phyloP scores from a whole-genome alignment of 495 filamentous ascomycete species.

The Lasiosphaeris hirsuta region DNA sequence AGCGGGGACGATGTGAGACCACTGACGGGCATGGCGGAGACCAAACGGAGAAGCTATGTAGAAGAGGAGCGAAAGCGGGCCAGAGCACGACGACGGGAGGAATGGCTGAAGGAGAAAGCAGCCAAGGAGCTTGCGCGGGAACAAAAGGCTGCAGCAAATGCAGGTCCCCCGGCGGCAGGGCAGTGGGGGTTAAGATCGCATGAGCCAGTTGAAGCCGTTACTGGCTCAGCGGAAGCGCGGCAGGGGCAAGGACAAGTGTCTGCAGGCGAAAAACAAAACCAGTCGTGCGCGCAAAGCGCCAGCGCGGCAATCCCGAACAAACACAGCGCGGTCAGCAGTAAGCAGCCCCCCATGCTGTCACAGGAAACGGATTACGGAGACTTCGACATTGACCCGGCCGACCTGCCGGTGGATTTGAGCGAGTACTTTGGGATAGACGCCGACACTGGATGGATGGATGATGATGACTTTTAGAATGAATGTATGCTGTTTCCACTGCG shows the following conservation, averaged over 20 bases:
- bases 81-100: conserved; percentile 1
- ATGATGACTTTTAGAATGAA: no score
- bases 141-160: no score
- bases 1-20: conserved; percentile 10
- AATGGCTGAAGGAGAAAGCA: no score
- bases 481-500: no score
- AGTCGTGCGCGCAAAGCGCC: neutral
- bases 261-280: neutral
- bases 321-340: neutral
- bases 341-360: conserved; percentile 14
- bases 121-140: no score
- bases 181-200: no score
- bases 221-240: no score
- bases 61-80: conserved; percentile 15
- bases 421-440: neutral
- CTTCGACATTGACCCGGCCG: conserved; percentile 29
- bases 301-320: neutral
- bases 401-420: conserved; percentile 6
- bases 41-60: conserved; percentile 5
- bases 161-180: no score
- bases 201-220: no score
- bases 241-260: no score
- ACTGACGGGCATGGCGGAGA: conserved; percentile 1
- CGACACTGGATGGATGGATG: no score
- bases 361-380: conserved; percentile 45